Conservation (phyloP, 2,329 filamentous ascomycete species). For the Scytalidium sp. region DNA sequence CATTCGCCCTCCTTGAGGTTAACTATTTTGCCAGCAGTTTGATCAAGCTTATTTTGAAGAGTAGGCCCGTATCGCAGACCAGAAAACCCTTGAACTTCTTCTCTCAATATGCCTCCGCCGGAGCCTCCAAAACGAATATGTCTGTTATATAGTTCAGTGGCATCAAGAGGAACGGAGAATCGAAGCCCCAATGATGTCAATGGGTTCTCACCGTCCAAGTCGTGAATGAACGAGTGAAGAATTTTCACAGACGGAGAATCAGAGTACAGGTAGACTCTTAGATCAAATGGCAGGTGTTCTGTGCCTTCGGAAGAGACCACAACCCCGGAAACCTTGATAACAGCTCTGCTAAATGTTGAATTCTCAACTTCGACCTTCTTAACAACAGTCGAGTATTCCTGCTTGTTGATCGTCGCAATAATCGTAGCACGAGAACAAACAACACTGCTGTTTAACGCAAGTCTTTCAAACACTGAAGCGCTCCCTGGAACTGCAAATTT, state of each 20-base stretch:
- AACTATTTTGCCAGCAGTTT: conserved; percentile 3
- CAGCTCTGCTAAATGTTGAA: conserved; percentile 36
- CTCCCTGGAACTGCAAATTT: conserved; percentile 14
- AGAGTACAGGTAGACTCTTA: conserved; percentile 58
- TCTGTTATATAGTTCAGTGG: conserved; percentile 53
- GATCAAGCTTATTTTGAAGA: conserved; percentile 12
- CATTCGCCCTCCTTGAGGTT: conserved; percentile 1
- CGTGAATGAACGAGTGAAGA: conserved; percentile 55
- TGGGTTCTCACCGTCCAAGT: conserved; percentile 44
- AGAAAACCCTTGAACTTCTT: conserved; percentile 58
- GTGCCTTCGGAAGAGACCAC: conserved; percentile 26
- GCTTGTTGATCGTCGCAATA: conserved; percentile 34
- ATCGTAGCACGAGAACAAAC: conserved; percentile 49
- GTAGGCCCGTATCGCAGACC: conserved; percentile 40
- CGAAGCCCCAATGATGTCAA: conserved; percentile 52
- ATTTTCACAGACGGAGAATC: conserved; percentile 52
- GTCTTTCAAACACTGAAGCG: conserved; percentile 16
- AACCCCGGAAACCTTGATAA: conserved; percentile 38
- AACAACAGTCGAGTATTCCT: conserved; percentile 35
- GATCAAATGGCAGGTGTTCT: conserved; percentile 51
- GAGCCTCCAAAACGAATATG: conserved; percentile 55
- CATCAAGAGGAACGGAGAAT: conserved; percentile 51
- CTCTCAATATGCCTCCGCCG: conserved; percentile 51
- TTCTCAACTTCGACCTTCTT: conserved; percentile 47
- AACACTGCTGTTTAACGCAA: conserved; percentile 43